Conservation (phyloP, 2,329 filamentous ascomycete species). For the Sphaerostilbella broomeana region DNA sequence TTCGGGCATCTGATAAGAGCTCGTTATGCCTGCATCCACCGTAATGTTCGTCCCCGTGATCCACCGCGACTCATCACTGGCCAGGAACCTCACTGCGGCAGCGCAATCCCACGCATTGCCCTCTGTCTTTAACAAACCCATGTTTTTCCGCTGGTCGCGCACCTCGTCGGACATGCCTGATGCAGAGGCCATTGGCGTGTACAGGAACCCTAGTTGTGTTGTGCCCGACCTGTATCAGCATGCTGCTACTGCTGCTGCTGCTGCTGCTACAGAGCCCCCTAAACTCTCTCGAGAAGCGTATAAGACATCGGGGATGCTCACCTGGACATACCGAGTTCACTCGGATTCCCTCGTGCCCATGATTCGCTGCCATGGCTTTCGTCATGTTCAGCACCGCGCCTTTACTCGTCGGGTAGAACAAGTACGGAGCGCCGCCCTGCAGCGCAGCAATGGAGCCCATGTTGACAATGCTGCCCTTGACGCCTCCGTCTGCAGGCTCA, state of each 20-base stretch:
- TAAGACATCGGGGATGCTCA: conserved; percentile 1
- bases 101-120: conserved; percentile 39
- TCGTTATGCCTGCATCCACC: conserved; percentile 36
- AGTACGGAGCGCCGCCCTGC: conserved; percentile 37
- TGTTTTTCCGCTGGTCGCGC: conserved; percentile 30
- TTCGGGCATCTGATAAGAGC: conserved; percentile 8
- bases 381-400: conserved; percentile 47
- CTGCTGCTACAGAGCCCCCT: too few species aligned
- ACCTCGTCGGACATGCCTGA: conserved; percentile 34
- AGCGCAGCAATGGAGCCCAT: conserved; percentile 55
- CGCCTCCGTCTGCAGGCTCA: conserved; percentile 28
- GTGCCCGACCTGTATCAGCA: background rate
- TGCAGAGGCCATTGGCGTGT: conserved; percentile 40
- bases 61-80: conserved; percentile 36
- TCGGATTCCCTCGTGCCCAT: conserved; percentile 37
- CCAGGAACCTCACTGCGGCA: conserved; percentile 33
- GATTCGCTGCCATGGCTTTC: conserved; percentile 44
- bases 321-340: conserved; percentile 46
- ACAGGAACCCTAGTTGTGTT: conserved; percentile 38
- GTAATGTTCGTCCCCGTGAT: conserved; percentile 36
- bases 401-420: conserved; percentile 43
- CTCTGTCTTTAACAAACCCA: conserved; percentile 35
- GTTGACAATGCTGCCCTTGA: conserved; percentile 51
- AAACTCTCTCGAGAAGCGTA: rapidly evolving
- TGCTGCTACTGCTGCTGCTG: too few species aligned